Evolutionary conservation across 441 rosid species (phyloP).

Genomic region (Bocquillonia castaneifolia): DNA sequence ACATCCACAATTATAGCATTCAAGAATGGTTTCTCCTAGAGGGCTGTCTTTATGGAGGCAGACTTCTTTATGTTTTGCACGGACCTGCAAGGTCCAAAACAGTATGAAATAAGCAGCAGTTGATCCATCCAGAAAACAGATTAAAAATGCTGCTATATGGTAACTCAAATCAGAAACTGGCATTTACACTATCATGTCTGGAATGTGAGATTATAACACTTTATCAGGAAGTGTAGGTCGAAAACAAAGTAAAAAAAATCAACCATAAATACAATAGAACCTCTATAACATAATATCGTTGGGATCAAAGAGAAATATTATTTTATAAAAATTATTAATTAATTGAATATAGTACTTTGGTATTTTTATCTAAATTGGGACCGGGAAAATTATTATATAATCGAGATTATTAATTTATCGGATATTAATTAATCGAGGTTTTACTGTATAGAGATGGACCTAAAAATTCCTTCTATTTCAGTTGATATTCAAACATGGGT

Average conservation of each 20-base stretch:
- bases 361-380: no score
- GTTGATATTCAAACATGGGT: background rate
- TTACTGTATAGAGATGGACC: background rate
- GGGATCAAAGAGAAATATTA: no score
- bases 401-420: no score
- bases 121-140: background rate
- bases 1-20: conserved; percentile 98
- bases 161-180: background rate
- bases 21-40: conserved; percentile 94
- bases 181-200: background rate
- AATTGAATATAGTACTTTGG: no score
- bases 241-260: no score
- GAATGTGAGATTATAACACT: background rate
- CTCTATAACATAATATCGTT: no score
- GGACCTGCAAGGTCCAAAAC: conserved; percentile 46
- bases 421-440: no score
- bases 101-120: background rate
- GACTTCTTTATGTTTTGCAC: conserved; percentile 98
- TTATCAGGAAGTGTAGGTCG: background rate
- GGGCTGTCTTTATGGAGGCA: conserved; percentile 99
- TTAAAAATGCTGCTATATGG: background rate
- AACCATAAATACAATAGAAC: no score
- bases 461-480: background rate
- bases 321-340: no score
- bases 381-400: no score